phyloP scores from a whole-genome alignment of 1,139 yeast species.

The Lodderomyces jiufengensis region DNA sequence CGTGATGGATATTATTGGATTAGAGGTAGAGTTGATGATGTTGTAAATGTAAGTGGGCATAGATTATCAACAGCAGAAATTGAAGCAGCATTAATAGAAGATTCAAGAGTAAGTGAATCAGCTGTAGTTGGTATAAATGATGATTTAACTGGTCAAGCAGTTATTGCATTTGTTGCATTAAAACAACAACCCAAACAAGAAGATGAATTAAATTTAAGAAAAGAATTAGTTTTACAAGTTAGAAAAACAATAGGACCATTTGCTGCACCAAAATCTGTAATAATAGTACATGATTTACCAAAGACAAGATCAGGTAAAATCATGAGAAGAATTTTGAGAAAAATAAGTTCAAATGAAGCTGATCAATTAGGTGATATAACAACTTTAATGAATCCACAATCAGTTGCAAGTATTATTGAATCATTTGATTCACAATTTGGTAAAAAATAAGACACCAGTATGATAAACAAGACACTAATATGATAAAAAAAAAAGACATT shows the following conservation, averaged over 20 bases:
- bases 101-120: constrained; percentile 78
- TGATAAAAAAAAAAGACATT: not conserved
- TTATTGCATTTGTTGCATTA: constrained; percentile 87
- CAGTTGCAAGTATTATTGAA: constrained; percentile 71
- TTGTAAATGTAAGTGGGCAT: constrained; percentile 96
- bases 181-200: constrained; percentile 51
- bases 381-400: constrained; percentile 84
- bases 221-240: constrained; percentile 80
- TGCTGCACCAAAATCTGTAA: constrained; percentile 93
- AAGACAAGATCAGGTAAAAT: constrained; percentile 98
- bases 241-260: constrained; percentile 96
- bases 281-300: constrained; percentile 87
- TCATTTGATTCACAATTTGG: constrained; percentile 49
- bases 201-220: constrained; percentile 61
- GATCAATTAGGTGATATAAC: constrained; percentile 92
- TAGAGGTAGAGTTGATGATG: constrained; percentile 98
- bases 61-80: constrained; percentile 96
- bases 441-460: constrained; percentile 30
- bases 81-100: constrained; percentile 86
- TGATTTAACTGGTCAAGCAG: constrained; percentile 97
- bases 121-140: constrained; percentile 95
- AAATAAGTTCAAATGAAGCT: constrained; percentile 83
- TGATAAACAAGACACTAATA: constrained; percentile 18
- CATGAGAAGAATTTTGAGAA: constrained; percentile 96
- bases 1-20: constrained; percentile 98